A percentile compares a stretch with the other conserved stretches of the same genome.
Evolutionary conservation across 768 basidiomycete genomes (phyloP).

Genomic region (Boletus barrowsii): DNA sequence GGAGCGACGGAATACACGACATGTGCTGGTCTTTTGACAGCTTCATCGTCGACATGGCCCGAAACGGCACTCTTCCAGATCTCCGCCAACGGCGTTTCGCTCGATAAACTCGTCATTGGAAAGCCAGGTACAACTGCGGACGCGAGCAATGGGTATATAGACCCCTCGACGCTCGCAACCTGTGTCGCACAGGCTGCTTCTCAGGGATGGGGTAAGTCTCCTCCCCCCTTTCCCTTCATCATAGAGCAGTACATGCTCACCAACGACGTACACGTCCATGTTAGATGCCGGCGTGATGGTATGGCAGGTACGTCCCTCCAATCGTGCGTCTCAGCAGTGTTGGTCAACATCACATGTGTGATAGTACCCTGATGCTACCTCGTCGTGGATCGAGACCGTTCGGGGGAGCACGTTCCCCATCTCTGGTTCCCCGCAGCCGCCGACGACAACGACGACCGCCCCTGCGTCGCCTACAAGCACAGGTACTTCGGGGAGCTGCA

Average conservation of each 20-base stretch:
- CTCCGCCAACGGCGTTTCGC: conserved; percentile 41
- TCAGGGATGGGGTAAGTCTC: conserved; percentile 63
- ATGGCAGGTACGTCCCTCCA: conserved; percentile 35
- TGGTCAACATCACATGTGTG: background rate
- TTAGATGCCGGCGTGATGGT: conserved; percentile 41
- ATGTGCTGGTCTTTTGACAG: conserved; percentile 54
- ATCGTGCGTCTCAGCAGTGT: background rate
- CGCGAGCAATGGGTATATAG: conserved; percentile 56
- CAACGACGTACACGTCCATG: background rate
- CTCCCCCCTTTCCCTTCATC: background rate
- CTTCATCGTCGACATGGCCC: conserved; percentile 62
- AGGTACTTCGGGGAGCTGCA: conserved; percentile 33
- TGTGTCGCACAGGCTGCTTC: conserved; percentile 60
- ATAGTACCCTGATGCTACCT: conserved; percentile 37
- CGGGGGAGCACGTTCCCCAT: conserved; percentile 38
- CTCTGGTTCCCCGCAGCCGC: background rate
- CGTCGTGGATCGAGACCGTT: conserved; percentile 40
- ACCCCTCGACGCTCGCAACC: conserved; percentile 48
- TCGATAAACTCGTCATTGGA: conserved; percentile 54
- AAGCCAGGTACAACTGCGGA: conserved; percentile 45
- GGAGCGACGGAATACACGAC: conserved; percentile 62
- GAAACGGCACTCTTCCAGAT: conserved; percentile 56
- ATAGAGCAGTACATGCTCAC: conserved; percentile 3
- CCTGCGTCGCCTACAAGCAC: conserved; percentile 21
- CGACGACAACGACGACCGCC: conserved; percentile 5